phyloP scores from a whole-genome alignment of 23 red algal species.

The Gracilariopsis chorda region DNA sequence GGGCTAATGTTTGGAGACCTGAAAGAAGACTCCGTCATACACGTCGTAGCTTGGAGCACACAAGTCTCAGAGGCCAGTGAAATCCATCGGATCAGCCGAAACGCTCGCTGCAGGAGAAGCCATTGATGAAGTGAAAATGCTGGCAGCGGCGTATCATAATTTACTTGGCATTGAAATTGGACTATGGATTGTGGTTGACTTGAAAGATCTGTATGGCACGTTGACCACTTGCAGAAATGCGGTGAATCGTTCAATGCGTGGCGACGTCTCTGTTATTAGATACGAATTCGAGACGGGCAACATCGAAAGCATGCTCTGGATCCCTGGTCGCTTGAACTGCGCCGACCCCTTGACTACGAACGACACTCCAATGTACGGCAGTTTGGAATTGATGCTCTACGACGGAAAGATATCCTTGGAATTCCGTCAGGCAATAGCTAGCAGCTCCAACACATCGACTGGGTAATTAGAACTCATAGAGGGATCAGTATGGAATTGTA shows the following conservation, averaged over 20 bases:
- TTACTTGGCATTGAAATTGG: background rate
- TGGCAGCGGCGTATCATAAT: background rate
- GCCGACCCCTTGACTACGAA: background rate
- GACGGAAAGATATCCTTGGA: too few relatives aligned
- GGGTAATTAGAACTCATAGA: too few relatives aligned
- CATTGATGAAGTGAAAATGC: background rate
- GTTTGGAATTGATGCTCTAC: background rate
- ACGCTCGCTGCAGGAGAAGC: background rate
- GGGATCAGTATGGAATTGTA: too few relatives aligned
- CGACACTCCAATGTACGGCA: background rate
- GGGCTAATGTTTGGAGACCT: background rate
- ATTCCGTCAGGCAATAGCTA: too few relatives aligned
- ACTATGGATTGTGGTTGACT: background rate
- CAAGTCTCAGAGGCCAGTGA: conserved; percentile 1
- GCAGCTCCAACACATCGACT: too few relatives aligned
- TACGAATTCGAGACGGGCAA: background rate
- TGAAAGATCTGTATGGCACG: background rate
- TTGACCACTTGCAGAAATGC: background rate
- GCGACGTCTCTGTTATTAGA: background rate
- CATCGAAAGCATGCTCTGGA: background rate
- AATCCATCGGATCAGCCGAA: background rate
- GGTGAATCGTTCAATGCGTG: background rate
- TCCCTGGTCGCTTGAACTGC: background rate
- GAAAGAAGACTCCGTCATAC: background rate
- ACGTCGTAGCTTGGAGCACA: background rate